phyloP scores from a whole-genome alignment of 768 basidiomycete genomes.

The Mycena venus region DNA sequence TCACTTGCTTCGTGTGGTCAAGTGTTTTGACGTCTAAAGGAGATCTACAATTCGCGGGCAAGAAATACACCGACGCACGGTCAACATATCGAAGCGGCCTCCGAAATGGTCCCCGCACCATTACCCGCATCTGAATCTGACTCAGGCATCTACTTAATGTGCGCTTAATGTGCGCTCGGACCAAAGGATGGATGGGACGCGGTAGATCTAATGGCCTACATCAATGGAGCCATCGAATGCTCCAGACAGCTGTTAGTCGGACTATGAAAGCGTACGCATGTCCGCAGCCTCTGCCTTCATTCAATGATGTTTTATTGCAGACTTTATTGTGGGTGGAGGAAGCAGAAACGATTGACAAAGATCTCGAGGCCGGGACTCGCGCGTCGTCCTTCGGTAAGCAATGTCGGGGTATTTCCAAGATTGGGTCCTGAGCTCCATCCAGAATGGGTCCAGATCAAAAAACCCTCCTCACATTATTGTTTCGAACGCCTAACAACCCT shows the following conservation, averaged over 20 bases:
- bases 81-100: no score
- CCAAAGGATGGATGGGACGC: no score
- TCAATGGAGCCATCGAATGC: no score
- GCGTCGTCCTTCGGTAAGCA: conserved; percentile 17
- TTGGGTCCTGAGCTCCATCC: neutral
- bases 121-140: no score
- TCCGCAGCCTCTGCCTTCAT: neutral
- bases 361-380: conserved; percentile 28
- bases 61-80: no score
- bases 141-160: no score
- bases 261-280: neutral
- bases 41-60: no score
- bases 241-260: conserved; percentile 2
- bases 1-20: no score
- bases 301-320: conserved; percentile 31
- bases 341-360: conserved; percentile 39
- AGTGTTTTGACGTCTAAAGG: no score
- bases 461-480: conserved; percentile 26
- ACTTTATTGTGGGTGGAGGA: conserved; percentile 48
- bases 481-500: conserved; percentile 42
- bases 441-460: conserved; percentile 1
- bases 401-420: conserved; percentile 27
- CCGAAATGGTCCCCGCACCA: no score
- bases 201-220: no score
- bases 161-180: no score